These are phyloP conservation scores for Lanmaoa pseudosensibilis DNA, from an alignment of 768 basidiomycete species.

Conservation along the genomic window DNA sequence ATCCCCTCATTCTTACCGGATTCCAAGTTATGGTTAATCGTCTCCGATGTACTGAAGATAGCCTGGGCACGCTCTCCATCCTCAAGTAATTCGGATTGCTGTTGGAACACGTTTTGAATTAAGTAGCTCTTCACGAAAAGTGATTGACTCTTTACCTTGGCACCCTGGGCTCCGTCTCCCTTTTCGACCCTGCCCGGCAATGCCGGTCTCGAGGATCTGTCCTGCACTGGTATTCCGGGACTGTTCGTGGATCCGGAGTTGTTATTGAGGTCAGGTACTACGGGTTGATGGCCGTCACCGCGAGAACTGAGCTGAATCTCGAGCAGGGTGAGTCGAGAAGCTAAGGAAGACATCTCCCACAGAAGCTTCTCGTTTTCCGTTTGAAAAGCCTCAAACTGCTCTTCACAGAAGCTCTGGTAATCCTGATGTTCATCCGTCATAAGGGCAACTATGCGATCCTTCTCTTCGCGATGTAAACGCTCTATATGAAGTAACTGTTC, in stretches of 20 bases:
- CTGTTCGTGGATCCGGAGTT: not conserved
- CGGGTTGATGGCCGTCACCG: not conserved
- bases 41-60: not conserved
- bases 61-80: not conserved
- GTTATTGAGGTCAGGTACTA: not conserved
- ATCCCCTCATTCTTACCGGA: not conserved
- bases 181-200: not conserved
- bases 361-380: not conserved
- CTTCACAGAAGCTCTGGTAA: not conserved
- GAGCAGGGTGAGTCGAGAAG: not conserved
- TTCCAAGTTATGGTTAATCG: not conserved
- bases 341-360: not conserved
- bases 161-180: not conserved
- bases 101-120: not conserved
- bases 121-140: not conserved
- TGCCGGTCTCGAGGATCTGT: not conserved
- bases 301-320: not conserved
- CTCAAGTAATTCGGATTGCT: not conserved
- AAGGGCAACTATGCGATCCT: not conserved
- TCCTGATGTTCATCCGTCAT: not conserved
- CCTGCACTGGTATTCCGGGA: not conserved
- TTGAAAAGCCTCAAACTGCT: not conserved
- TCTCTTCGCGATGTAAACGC: constrained; percentile 2
- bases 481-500: not conserved
- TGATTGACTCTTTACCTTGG: not conserved